Evolutionary conservation across 2,329 filamentous ascomycete species (phyloP).

Genomic region (Fusarium robinianum): DNA sequence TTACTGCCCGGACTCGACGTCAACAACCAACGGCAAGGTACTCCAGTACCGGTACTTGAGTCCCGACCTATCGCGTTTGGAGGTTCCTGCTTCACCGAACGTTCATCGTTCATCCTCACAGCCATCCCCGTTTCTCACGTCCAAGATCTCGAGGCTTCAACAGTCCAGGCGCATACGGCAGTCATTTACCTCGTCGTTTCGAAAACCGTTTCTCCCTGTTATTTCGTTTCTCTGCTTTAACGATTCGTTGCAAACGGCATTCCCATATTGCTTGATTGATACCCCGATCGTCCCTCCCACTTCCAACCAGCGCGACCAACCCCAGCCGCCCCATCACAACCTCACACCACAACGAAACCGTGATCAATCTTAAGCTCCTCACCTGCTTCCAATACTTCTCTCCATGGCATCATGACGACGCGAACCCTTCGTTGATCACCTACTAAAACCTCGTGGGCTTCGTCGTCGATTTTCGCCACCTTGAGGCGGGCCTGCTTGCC

Average conservation of each 20-base stretch:
- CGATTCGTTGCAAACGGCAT: no score
- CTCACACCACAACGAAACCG: conserved; percentile 24
- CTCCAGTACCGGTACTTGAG: conserved; percentile 1
- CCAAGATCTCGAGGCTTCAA: background rate
- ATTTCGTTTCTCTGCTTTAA: background rate
- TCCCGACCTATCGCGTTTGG: conserved; percentile 14
- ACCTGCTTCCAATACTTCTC: background rate
- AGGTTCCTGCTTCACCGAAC: conserved; percentile 2
- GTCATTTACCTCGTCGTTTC: conserved; percentile 2
- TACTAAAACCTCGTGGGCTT: conserved; percentile 16
- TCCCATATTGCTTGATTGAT: no score
- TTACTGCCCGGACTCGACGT: conserved; percentile 15
- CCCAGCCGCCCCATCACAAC: conserved; percentile 24
- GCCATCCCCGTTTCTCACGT: background rate
- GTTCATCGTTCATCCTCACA: no score
- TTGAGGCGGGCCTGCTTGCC: conserved; percentile 22
- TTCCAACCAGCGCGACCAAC: conserved; percentile 16
- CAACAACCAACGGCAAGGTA: conserved; percentile 15
- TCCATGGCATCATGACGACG: conserved; percentile 28
- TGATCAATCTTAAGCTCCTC: conserved; percentile 1
- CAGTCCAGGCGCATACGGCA: no score
- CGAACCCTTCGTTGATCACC: conserved; percentile 1
- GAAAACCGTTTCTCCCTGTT: background rate
- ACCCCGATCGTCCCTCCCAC: background rate
- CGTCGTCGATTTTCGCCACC: conserved; percentile 27